A percentile compares a stretch with the other conserved stretches of the same genome.
Evolutionary conservation across 164 flowering plant species (phyloP).

Genomic region (Stephania japonica): DNA sequence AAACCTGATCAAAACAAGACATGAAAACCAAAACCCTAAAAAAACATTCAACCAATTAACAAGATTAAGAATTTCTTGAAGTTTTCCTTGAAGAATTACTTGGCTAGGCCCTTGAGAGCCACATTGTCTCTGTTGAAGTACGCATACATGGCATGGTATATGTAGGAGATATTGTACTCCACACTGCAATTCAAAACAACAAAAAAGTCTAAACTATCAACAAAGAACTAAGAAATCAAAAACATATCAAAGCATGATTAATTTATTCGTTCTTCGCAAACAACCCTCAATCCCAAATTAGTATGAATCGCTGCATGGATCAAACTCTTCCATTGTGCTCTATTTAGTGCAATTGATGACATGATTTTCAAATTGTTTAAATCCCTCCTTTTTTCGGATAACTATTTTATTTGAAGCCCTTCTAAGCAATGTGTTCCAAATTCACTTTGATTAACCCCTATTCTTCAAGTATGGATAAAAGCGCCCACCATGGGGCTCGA

Average conservation of each 20-base stretch:
- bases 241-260: not conserved
- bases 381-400: too few species aligned
- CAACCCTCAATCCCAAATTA: too few species aligned
- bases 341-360: too few species aligned
- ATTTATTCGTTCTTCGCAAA: not conserved
- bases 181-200: conserved; percentile 49
- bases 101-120: conserved; percentile 86
- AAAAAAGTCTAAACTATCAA: not conserved
- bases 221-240: not conserved
- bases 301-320: too few species aligned
- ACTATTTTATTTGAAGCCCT: too few species aligned
- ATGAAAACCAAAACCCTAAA: not conserved
- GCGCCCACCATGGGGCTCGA: too few species aligned
- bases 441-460: too few species aligned
- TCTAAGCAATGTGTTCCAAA: too few species aligned
- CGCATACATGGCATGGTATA: conserved; percentile 82
- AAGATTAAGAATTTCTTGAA: not conserved
- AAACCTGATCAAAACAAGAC: conserved; percentile 39
- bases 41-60: not conserved
- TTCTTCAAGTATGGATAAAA: too few species aligned
- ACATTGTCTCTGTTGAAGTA: conserved; percentile 95
- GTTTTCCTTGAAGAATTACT: conserved; percentile 29
- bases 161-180: conserved; percentile 89
- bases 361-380: too few species aligned
- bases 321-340: too few species aligned